These are phyloP conservation scores for Cladosporium phlei DNA, from an alignment of 2,329 filamentous ascomycete genomes.

Conservation along the genomic window DNA sequence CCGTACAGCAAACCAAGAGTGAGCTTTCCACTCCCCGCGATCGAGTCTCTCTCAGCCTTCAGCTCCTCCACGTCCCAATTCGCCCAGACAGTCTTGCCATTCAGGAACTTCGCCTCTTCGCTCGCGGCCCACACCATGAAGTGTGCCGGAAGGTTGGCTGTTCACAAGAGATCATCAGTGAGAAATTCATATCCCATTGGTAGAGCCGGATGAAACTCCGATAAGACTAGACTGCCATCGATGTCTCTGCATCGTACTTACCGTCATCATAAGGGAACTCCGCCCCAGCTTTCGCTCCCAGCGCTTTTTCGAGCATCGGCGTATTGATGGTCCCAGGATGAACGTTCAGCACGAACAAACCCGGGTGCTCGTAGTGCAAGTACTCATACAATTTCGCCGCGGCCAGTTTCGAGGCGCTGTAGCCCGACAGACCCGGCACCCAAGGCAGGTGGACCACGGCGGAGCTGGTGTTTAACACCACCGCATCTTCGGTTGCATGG, in stretches of 20 bases:
- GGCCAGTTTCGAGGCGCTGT: conserved; percentile 36
- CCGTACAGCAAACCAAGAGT: conserved; percentile 21
- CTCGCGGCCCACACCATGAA: conserved; percentile 34
- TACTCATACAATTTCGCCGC: conserved; percentile 34
- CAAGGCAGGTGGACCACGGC: conserved; percentile 18
- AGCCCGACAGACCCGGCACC: conserved; percentile 24
- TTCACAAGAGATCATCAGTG: no score
- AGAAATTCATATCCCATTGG: no score
- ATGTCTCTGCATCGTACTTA: background rate
- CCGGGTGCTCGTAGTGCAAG: conserved; percentile 34
- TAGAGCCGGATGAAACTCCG: no score
- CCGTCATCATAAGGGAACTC: background rate
- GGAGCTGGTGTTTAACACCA: conserved; percentile 13
- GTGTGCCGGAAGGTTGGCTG: conserved; percentile 26
- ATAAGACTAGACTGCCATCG: no score
- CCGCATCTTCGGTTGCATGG: conserved; percentile 11
- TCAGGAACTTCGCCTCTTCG: conserved; percentile 23
- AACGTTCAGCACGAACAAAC: conserved; percentile 35
- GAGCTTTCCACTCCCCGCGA: conserved; percentile 17
- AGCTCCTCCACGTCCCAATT: conserved; percentile 33
- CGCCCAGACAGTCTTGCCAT: conserved; percentile 21
- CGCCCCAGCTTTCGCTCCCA: background rate
- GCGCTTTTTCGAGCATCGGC: conserved; percentile 29
- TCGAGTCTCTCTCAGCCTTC: conserved; percentile 19
- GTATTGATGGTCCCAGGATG: conserved; percentile 42